Evolutionary conservation across 129 eudicot genomes (phyloP), one percentile per base, ranked within the genome.

Genomic region (Pulicaria dysenterica): DNA sequence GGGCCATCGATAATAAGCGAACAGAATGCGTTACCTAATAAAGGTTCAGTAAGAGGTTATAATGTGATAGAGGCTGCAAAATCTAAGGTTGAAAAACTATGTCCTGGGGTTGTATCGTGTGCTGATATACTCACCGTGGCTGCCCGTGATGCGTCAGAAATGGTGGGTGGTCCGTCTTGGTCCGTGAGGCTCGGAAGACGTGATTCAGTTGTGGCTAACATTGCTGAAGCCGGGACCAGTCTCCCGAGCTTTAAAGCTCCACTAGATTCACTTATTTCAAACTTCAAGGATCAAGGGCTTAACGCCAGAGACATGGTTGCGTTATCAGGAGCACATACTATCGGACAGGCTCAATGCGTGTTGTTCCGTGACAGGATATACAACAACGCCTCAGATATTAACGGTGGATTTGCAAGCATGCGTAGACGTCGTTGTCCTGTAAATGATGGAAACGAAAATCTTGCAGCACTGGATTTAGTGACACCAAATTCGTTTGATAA

Each of bases 151-250:
- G 91, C 91, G 0, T 86, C 87, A 2, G 81, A 89, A 17, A 60
- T 85, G 66, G 83, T 91, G 8, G 89, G 95, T 37, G 96, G 96
- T 44, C 96, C 91, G 4, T 12, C 91, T 41, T 90, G 96, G 96
- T 49, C 75, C 0, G 91, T 90, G 43, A 70, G 70, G 55, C 81
- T 90, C 0, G 96, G 96, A 56, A 72, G 96, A 58, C 74, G 95
- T 57, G 96, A 90, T 42, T 81, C 95, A 55, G 79, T 77, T 55
- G 83, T 91, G 2, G 95, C 96, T 46, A 83, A 80, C 76, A 79
- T 69, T 45, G 50, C 62, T 50, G 75, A 70, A 50, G 95, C 96
- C 0, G 84, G 87, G 55, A 12, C 47, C n/a, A 56, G 83, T 17
- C 81, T 90, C 59, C 96, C 96, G 3, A 66, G 81, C 9, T 89